A percentile compares a stretch with the other conserved stretches of the same genome.
Evolutionary conservation across 2,329 filamentous ascomycete species (phyloP).

Genomic region (Neofusicoccum cordaticola): DNA sequence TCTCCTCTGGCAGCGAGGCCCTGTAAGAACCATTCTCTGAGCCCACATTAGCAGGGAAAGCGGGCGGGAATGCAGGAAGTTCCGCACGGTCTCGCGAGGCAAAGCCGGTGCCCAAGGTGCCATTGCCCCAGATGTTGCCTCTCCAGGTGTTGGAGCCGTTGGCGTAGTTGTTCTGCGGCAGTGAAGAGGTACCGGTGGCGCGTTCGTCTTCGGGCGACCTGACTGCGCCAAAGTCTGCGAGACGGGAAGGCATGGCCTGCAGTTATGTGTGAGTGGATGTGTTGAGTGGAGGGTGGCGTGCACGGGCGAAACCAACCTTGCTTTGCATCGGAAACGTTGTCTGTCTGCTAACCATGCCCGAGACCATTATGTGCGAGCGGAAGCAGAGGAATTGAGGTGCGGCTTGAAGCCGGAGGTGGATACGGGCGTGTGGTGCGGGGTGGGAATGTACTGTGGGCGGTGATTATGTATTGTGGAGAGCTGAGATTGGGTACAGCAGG

Average conservation of each 20-base stretch:
- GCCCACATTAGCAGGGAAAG: background rate
- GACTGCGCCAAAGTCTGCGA: slow-evolving; percentile 13
- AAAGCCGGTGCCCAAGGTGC: slow-evolving; percentile 27
- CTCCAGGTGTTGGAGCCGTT: slow-evolving; percentile 25
- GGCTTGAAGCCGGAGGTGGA: background rate
- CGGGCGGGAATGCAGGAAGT: background rate
- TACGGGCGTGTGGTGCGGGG: slow-evolving; percentile 1
- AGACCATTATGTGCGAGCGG: slow-evolving; percentile 15
- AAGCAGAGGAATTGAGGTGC: background rate
- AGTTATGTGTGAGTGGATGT: background rate
- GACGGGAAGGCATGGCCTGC: slow-evolving; percentile 16
- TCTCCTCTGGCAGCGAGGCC: slow-evolving; percentile 27
- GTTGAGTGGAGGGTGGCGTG: background rate
- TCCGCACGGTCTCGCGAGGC: slow-evolving; percentile 26
- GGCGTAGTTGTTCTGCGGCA: slow-evolving; percentile 18
- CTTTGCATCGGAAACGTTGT: slow-evolving; percentile 13
- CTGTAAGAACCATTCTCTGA: slow-evolving; percentile 31
- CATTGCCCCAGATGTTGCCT: slow-evolving; percentile 36
- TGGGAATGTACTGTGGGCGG: slow-evolving; percentile 12
- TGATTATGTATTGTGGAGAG: slow-evolving; percentile 24
- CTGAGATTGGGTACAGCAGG: slow-evolving; percentile 29
- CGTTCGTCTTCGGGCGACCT: slow-evolving; percentile 13
- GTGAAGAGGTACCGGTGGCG: slow-evolving; percentile 17
- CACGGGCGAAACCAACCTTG: slow-evolving; percentile 12
- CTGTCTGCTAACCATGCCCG: slow-evolving; percentile 16